Conservation (phyloP, 495 filamentous ascomycete species). For the Talaromyces trachyspermus region DNA sequence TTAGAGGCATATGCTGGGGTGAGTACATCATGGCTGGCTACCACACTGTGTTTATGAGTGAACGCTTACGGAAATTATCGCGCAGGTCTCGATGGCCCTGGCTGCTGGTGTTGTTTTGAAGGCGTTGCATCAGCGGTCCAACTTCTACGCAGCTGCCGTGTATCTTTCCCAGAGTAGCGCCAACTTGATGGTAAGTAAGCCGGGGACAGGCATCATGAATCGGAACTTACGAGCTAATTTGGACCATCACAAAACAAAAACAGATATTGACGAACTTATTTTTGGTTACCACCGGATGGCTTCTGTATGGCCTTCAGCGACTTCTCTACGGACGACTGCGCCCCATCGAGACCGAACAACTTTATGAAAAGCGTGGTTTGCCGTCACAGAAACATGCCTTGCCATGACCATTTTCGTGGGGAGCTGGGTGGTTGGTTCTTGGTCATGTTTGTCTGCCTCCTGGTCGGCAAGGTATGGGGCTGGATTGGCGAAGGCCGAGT, state of each 20-base stretch:
- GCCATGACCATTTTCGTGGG: constrained; percentile 99
- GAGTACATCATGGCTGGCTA: constrained; percentile 8
- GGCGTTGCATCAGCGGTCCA: constrained; percentile 87
- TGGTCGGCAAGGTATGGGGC: constrained; percentile 92
- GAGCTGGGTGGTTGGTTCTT: constrained; percentile 90
- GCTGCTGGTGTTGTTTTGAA: constrained; percentile 77
- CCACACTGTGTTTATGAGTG: not conserved
- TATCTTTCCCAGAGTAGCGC: constrained; percentile 93
- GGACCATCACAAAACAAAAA: not conserved
- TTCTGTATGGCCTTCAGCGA: constrained; percentile 81
- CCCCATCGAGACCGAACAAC: constrained; percentile 88
- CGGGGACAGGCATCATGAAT: too few species aligned
- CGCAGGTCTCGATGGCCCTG: constrained; percentile 65
- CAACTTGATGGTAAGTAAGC: constrained; percentile 70
- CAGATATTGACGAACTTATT: constrained; percentile 86
- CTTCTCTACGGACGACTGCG: constrained; percentile 88
- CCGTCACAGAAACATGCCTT: constrained; percentile 89
- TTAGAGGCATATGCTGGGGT: constrained; percentile 48
- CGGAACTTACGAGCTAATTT: too few species aligned
- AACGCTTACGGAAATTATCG: not conserved
- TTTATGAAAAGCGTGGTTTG: constrained; percentile 98
- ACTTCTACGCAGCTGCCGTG: constrained; percentile 96
- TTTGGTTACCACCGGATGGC: constrained; percentile 63
- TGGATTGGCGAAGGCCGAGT: constrained; percentile 97
- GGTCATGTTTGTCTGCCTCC: constrained; percentile 88